Evolutionary conservation across 805 yeast genomes (phyloP), one percentile per base, ranked within the genome.

Genomic region (Starmera caribaea): DNA sequence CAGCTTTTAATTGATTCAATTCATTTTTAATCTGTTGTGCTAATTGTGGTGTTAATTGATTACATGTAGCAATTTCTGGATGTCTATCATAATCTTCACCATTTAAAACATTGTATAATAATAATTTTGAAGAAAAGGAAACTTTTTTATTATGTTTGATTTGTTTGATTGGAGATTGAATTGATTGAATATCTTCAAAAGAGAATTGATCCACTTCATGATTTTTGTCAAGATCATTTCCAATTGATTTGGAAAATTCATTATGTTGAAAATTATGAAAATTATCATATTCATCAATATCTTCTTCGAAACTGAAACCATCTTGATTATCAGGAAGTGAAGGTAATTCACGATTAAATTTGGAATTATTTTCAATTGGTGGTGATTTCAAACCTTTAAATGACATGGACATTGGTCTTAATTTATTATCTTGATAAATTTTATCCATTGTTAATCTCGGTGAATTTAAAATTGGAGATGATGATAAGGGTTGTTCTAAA

Each of bases 21-120:
- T 90, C 97, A 31, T 81, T 83, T 61, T 80, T 82, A 50, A 90
- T 87, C 59, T 75, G 76, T 58, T 85, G 88, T 0, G 97, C 96
- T 55, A 88, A 62, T 41, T 72, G 68, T 6, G 97, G 96, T 1
- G 96, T 88, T 57, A 88, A 68, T 55, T 81, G 87, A 59, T 89
- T 87, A 62, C 97, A 90, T 2, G 97, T 88, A 3, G 95, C 95
- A 26, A 79, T 68, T 45, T 88, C 97, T 0, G 97, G 96, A 47
- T 80, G 87, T 51, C 98, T 76, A 59, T 90, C 97, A 59, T 90
- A 90, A 47, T 84, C 96, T 15, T 74, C 79, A 30, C 79, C 79
- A 42, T 80, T 73, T 58, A 82, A 87, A 1, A 96, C 90, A 44
- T 87, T 94, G 59, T 79, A 90, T 34, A 92, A 71, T 8, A 85